Base-by-base conservation (phyloP, 2,329 filamentous ascomycete genomes). In the Microdochium trichocladiopsis region DNA sequence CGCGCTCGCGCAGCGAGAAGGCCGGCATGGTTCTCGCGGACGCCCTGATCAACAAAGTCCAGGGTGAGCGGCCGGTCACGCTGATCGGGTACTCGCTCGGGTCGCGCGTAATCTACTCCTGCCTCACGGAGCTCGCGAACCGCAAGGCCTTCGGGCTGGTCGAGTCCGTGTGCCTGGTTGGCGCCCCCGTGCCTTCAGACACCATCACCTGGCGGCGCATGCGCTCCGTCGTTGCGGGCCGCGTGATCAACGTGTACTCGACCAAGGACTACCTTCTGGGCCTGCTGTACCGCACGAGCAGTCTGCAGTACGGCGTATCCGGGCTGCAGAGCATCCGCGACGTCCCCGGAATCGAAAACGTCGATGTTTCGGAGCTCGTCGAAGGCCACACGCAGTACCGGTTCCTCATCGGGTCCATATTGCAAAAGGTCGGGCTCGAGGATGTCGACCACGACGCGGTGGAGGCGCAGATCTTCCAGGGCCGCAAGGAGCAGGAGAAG, bases 231-330 rank as follows among this genome's bases (percentile, higher is more conserved):
- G 90, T 95, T 1, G 80, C 84, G 28, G 91, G 92, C 0, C 82
- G 91, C 21, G 76, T 96, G 9, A 80, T 96, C 61, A 97, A 96
- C 60, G 90, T 93, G 2, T 96, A 87, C 66, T 94, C 88, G 2
- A 83, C 87, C 43, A 88, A 90, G 45, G 93, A 97, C 66, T 92
- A 90, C 59, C 84, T 96, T 23, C 84, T 96, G 2, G 91, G 83
- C 1, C 95, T 96, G 65, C 74, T 96, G 31, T 95, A 95, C 67
- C 84, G 93, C 41, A 91, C 87, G 2, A 90, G 87, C 53, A 91
- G 87, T 61, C 79, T 94, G 28, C 88, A 95, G 58, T 85, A 87
- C 53, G 92, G 93, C 2, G 80, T 96, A 22, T 90, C 92, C 0
- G 93, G 93, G 0, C 71, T 97, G 16, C 87, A 95, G 63, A 78